Conservation (phyloP, 176 grass and related monocot genomes). For the Avena sativa region DNA sequence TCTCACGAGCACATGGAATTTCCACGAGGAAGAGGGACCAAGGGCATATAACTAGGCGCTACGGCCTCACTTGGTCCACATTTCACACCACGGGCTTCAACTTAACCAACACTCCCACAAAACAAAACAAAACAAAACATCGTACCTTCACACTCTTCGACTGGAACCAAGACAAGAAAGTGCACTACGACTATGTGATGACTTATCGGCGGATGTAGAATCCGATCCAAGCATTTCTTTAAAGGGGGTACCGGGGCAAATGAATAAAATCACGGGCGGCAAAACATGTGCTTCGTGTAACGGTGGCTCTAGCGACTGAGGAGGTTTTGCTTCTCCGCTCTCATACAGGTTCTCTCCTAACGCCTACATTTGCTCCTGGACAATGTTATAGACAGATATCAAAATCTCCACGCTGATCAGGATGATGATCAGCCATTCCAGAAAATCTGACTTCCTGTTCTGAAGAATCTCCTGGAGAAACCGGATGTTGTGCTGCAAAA, state of each 20-base stretch:
- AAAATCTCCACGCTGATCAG: constrained; percentile 89
- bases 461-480: constrained; percentile 96
- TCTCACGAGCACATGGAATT: background rate
- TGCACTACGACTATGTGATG: background rate
- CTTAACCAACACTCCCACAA: background rate
- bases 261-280: background rate
- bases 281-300: constrained; percentile 3
- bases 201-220: background rate
- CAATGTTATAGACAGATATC: constrained; percentile 93
- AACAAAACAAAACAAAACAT: background rate
- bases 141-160: background rate
- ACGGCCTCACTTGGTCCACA: background rate
- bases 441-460: constrained; percentile 87
- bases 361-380: constrained; percentile 74
- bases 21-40: background rate
- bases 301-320: background rate
- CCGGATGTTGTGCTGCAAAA: constrained; percentile 86
- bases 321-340: background rate
- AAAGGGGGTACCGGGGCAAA: background rate
- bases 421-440: constrained; percentile 95
- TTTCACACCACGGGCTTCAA: background rate
- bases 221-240: constrained; percentile 14
- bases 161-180: background rate
- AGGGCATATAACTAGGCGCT: too few species aligned
- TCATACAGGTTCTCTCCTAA: too few species aligned